Percentiles rank a stretch among this genome's conserved stretches.
phyloP scores from a whole-genome alignment of 1,284 basidiomycete species.

The Irpex lacteus region DNA sequence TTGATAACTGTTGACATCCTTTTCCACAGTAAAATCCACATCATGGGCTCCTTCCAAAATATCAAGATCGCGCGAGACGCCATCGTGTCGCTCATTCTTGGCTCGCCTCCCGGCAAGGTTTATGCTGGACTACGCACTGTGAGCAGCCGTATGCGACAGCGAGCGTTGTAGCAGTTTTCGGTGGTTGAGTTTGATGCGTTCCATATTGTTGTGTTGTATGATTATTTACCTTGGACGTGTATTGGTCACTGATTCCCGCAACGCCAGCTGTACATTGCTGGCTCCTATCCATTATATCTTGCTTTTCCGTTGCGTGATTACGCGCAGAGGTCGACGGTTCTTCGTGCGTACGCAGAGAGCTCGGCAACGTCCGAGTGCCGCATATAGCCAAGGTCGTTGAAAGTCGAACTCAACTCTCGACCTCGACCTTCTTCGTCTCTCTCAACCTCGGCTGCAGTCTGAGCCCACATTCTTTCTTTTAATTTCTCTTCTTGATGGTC shows the following conservation, averaged over 20 bases:
- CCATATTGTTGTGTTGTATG: neutral
- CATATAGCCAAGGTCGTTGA: neutral
- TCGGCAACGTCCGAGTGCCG: neutral
- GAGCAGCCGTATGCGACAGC: slow-evolving; percentile 90
- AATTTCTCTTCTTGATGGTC: slow-evolving; percentile 16
- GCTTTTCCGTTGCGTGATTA: too few species aligned
- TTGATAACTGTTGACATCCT: neutral
- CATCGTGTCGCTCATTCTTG: slow-evolving; percentile 92
- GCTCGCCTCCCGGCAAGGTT: slow-evolving; percentile 95
- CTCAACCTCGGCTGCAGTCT: neutral
- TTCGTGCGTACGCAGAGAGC: neutral
- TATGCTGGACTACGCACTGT: slow-evolving; percentile 91
- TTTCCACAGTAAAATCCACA: slow-evolving; percentile 80
- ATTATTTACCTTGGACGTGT: neutral
- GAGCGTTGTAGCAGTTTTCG: slow-evolving; percentile 53
- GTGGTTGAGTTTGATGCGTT: neutral
- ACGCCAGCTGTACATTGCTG: too few species aligned
- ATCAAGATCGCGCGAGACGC: slow-evolving; percentile 98
- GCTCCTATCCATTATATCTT: too few species aligned
- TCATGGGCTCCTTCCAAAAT: slow-evolving; percentile 93
- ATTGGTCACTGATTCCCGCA: neutral
- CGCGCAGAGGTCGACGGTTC: neutral
- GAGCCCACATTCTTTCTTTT: slow-evolving; percentile 5
- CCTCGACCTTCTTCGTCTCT: neutral
- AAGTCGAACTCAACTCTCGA: neutral